Base-by-base conservation (phyloP, 164 flowering plant genomes). In the Magnolia sinica region DNA sequence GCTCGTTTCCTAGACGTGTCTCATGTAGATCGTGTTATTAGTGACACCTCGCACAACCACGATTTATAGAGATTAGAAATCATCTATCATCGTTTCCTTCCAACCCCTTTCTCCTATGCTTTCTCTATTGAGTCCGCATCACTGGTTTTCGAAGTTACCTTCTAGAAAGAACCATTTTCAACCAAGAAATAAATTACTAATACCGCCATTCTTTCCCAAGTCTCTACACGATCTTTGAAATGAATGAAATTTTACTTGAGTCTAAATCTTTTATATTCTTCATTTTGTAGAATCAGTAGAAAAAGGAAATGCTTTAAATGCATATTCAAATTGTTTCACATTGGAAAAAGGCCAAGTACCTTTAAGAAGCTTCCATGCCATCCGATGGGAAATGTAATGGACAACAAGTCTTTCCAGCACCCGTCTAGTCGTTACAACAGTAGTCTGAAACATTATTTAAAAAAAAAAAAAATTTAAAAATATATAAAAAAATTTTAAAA, bases 301-400 rank as follows among this genome's bases (percentile, higher is more conserved):
- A 29, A 29, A 24, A 68, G 19, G 2, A 16, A 19, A 68, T 14
- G 71, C 71, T 31, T 29, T 6, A 68, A 68, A 31, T 1, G 16
- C 6, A 68, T n/a, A 29, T 23, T 22, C 31, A 10, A 24, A 31
- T 29, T 37, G 51, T 68, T 68, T 68, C 71, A 68, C 19, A 31
- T 29, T 29, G 4, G 29, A 3, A 52, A 65, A 45, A 73, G 64
- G 58, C 66, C 23, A 67, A 70, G 75, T 85, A 92, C 98, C 99
- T 88, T 96, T 96, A 64, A 96, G 91, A 82, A 96, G 90, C 78
- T 96, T 96, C 99, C 98, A 94, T 70, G 99, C 97, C 87, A 89
- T 84, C 50, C 97, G 80, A 63, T 86, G 93, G 50, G 99, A 91
- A 80, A 86, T 86, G 83, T 92, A 89, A 77, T 86, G 87, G 27